Evolutionary conservation across 2,329 filamentous ascomycete genomes (phyloP), one percentile per base, ranked within the genome.

Genomic region (Trichothecium sympodiale): DNA sequence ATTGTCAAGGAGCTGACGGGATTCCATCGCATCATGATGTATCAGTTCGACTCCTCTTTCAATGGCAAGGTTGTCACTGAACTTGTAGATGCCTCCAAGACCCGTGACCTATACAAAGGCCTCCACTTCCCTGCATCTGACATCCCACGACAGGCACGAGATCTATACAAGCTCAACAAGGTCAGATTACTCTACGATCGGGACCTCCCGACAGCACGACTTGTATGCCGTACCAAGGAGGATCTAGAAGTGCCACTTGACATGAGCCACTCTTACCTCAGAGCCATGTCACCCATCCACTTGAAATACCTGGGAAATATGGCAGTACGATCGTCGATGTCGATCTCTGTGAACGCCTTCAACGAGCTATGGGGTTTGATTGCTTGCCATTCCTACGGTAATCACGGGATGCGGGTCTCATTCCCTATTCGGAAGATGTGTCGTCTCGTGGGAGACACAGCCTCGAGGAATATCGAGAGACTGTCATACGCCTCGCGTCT

Each of bases 341-440:
- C 86, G 1, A 87, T 94, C 41, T 93, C 86, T 1, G 83, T 94
- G 50, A 91, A 86, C 43, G 83, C 83, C 0, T 91, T 93, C 47
- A 69, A 74, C 45, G 82, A 93, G 46, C 61, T 94, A 0, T 94
- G 87, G 88, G 88, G 87, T 0, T 61, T 94, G 18, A 86, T 94
- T 29, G 78, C 85, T 2, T 94, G 86, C 41, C 87, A 94, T 51
- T 75, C 80, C 0, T 94, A 94, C 47, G 86, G 83, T 0, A 39
- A 56, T 2, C 71, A 70, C 31, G 86, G 86, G 4, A 93, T 91
- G 84, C 72, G 87, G n/a, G 85, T 94, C 0, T 84, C 84, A 0
- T 94, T 94, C 49, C 86, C 87, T 0, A 87, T 94, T 33, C 73
- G 87, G 10, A 94, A 94, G 55, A 89, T 94, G 80, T 94, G 87